Percentiles rank a stretch among this genome's conserved stretches.
These are phyloP conservation scores for Lodderomyces orthopsilosis DNA, from an alignment of 1,139 yeast species.

Conservation along the genomic window DNA sequence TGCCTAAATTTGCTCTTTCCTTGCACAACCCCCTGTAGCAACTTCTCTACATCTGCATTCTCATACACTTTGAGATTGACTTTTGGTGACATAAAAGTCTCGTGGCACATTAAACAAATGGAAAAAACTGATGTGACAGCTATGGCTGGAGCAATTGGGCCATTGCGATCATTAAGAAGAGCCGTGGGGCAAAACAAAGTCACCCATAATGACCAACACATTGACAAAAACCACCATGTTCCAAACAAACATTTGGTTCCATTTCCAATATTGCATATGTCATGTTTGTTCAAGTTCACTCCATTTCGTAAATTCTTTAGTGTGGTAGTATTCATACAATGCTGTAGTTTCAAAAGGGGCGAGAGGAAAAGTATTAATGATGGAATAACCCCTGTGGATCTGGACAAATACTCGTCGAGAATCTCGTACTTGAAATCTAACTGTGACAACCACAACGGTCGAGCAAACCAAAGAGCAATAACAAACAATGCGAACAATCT, in stretches of 20 bases:
- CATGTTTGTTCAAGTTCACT: not conserved
- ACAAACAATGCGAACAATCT: not conserved
- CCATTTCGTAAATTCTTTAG: not conserved
- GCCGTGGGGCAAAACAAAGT: not conserved
- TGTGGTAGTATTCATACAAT: not conserved
- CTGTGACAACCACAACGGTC: not conserved
- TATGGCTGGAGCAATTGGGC: not conserved
- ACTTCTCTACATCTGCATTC: not conserved
- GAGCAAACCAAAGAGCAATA: not conserved
- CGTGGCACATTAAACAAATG: not conserved
- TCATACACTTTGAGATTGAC: not conserved
- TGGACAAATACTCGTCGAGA: not conserved
- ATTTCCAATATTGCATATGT: not conserved
- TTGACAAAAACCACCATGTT: not conserved
- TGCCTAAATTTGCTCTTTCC: not conserved
- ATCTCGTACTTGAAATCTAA: not conserved
- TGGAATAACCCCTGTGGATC: not conserved
- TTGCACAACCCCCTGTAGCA: not conserved
- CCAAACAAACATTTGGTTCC: not conserved
- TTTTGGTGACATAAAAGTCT: not conserved
- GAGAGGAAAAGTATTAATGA: not conserved
- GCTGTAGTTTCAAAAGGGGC: not conserved
- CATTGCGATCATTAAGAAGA: not conserved
- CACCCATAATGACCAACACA: not conserved
- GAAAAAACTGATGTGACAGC: not conserved